Conservation (phyloP, 169 alveolate genomes). For the Plasmodium cynomolgi region DNA sequence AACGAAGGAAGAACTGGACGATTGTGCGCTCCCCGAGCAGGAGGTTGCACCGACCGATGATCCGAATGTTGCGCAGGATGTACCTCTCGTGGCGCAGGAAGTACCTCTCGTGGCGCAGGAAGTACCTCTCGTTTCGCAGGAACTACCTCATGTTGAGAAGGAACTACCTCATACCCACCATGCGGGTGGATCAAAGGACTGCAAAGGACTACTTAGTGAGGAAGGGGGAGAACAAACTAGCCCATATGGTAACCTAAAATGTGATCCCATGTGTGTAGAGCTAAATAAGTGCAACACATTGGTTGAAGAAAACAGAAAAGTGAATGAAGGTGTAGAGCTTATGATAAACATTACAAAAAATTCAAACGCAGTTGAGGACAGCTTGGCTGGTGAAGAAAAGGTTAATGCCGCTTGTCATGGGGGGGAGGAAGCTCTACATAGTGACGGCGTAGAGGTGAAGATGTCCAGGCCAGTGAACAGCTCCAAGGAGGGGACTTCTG, state of each 20-base stretch:
- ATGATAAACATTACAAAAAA: not conserved
- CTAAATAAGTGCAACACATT: not conserved
- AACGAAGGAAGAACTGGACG: not conserved
- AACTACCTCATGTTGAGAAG: too few relatives aligned
- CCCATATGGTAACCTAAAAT: not conserved
- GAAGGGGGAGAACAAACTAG: not conserved
- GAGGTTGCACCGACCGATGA: not conserved
- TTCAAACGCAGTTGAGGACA: not conserved
- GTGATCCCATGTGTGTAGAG: not conserved
- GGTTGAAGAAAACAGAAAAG: not conserved
- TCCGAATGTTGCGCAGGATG: not conserved
- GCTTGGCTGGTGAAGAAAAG: not conserved
- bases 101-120: too few relatives aligned
- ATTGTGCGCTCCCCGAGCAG: not conserved
- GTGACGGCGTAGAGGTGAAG: not conserved
- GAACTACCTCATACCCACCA: too few relatives aligned
- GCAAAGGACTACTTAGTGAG: not conserved
- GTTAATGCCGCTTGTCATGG: not conserved
- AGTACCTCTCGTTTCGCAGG: too few relatives aligned
- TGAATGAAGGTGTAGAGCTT: not conserved
- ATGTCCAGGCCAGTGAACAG: not conserved
- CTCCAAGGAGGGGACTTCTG: not conserved
- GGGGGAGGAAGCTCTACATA: not conserved
- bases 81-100: not conserved
- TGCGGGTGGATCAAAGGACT: not conserved